These are phyloP conservation scores for Pleurotus salmoneostramineus DNA, from an alignment of 768 basidiomycete genomes.

Conservation along the genomic window DNA sequence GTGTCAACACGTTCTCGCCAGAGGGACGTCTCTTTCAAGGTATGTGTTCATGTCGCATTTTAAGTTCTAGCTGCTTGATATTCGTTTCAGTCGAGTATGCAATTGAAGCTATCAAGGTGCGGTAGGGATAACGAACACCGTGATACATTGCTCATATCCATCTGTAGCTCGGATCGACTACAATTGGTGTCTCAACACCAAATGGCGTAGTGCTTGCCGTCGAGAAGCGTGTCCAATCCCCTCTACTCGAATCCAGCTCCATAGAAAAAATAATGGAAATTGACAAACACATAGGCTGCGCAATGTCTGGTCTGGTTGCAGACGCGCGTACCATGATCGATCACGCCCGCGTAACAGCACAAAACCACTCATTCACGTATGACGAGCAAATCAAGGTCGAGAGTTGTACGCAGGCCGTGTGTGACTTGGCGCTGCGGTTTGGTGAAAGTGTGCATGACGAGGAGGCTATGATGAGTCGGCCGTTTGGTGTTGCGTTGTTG, in stretches of 20 bases:
- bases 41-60: conserved; percentile 25
- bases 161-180: conserved; percentile 90
- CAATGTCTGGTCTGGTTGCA: conserved; percentile 96
- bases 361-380: conserved; percentile 95
- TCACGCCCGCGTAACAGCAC: conserved; percentile 95
- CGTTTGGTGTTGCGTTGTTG: conserved; percentile 95
- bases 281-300: conserved; percentile 92
- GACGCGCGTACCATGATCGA: conserved; percentile 99
- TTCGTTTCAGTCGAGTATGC: conserved; percentile 87
- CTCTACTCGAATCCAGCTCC: conserved; percentile 89
- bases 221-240: conserved; percentile 98
- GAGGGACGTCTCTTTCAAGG: conserved; percentile 99
- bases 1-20: conserved; percentile 98
- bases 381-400: conserved; percentile 97
- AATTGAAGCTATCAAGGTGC: conserved; percentile 97
- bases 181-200: conserved; percentile 89
- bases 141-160: conserved; percentile 5
- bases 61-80: conserved; percentile 14
- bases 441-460: conserved; percentile 99
- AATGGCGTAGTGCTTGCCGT: conserved; percentile 92
- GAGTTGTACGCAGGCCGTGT: conserved; percentile 96
- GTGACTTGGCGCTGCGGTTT: conserved; percentile 93
- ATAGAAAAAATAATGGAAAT: conserved; percentile 99
- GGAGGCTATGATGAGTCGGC: conserved; percentile 98
- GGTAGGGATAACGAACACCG: background rate